phyloP scores from a whole-genome alignment of 2,329 filamentous ascomycete genomes.

The Claviceps sp. region DNA sequence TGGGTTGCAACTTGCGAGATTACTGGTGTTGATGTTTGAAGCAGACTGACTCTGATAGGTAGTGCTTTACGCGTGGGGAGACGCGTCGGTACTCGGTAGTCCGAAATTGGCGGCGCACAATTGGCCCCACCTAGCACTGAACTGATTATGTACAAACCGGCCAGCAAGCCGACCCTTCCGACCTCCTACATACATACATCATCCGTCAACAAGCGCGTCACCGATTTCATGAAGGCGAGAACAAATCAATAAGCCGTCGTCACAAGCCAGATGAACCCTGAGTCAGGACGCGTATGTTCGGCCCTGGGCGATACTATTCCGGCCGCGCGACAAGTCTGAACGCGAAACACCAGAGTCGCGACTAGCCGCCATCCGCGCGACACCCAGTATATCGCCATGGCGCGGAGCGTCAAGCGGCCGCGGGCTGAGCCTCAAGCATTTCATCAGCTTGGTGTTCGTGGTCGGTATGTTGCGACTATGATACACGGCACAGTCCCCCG shows the following conservation, averaged over 20 bases:
- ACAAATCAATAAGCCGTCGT: background rate
- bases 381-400: slow-evolving; percentile 14
- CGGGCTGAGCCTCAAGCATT: slow-evolving; percentile 17
- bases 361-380: background rate
- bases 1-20: background rate
- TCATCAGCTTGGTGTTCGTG: slow-evolving; percentile 22
- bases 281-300: background rate
- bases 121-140: background rate
- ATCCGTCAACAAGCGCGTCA: background rate
- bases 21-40: background rate
- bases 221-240: background rate
- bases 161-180: background rate
- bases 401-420: slow-evolving; percentile 18
- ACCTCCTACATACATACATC: background rate
- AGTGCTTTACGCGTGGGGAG: slow-evolving; percentile 5
- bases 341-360: background rate
- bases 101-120: background rate
- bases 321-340: background rate
- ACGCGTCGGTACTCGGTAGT: slow-evolving; percentile 7
- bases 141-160: background rate
- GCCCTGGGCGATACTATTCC: background rate
- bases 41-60: background rate
- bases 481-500: background rate
- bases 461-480: slow-evolving; percentile 20
- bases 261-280: background rate